Evolutionary conservation across 1,139 yeast genomes (phyloP), one percentile per base, ranked within the genome.

Genomic region (Hanseniaspora gamundiae): DNA sequence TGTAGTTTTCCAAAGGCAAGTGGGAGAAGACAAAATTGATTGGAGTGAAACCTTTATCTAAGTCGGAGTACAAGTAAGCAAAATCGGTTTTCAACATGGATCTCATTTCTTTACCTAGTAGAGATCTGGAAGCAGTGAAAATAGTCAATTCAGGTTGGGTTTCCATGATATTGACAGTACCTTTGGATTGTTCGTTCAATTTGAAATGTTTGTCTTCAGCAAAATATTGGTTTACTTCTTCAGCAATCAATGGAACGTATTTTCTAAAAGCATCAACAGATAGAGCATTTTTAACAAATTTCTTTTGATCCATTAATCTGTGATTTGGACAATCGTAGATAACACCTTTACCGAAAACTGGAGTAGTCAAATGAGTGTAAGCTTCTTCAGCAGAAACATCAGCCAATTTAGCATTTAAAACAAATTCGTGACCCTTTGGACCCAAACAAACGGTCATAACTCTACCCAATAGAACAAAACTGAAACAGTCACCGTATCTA

Each of bases 341-440:
- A 45, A 91, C 98, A 52, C 97, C 98, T 61, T 87, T 78, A 54
- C 98, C 98, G 57, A 91, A 91, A 24, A 87, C 96, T 16, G 98
- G 98, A 11, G 97, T 91, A 28, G 98, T 91, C 65, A 91, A 73
- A 62, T 88, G 96, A 50, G 80, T 74, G 68, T 91, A 91, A 31
- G 97, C 97, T 42, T 82, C 97, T 64, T 91, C 97, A 44, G 98
- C 98, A 48, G 88, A 80, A 26, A 88, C 97, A 55, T 87, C 95
- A 28, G 80, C 76, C 45, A 84, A 72, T 65, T 84, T 88, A 41
- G 95, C 87, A 65, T 93, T 93, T 56, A 91, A 78, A 41, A 91
- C 86, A 62, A 91, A 88, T 64, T 91, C 98, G 64, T 93, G 96
- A 51, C 98, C 98, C 66, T 85, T 84, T 53, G 97, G 96, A 42